Evolutionary conservation across 768 basidiomycete genomes (phyloP).

Genomic region (Xerocomellus amylosporus): DNA sequence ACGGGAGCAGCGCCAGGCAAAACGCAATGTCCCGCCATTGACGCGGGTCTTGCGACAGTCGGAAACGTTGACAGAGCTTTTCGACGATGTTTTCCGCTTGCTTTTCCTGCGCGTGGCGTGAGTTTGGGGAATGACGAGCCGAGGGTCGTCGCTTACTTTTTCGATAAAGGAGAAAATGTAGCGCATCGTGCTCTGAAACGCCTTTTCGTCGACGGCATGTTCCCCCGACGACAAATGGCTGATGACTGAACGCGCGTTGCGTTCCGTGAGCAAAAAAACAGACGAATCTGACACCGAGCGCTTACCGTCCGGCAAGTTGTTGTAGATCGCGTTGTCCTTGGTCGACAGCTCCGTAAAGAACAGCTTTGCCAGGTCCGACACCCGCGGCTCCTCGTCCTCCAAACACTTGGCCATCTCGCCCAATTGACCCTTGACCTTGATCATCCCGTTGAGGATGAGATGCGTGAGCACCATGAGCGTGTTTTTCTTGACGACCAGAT

Average conservation of each 20-base stretch:
- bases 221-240: slow-evolving; percentile 89
- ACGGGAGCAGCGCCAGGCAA: slow-evolving; percentile 90
- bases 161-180: slow-evolving; percentile 98
- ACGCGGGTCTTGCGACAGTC: slow-evolving; percentile 78
- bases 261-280: slow-evolving; percentile 4
- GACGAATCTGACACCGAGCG: not conserved
- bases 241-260: slow-evolving; percentile 57
- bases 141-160: slow-evolving; percentile 54
- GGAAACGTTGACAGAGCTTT: slow-evolving; percentile 95
- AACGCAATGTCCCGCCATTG: slow-evolving; percentile 99
- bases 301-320: slow-evolving; percentile 93
- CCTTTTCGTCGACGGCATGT: slow-evolving; percentile 89
- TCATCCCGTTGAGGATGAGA: slow-evolving; percentile 96
- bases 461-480: slow-evolving; percentile 98
- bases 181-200: slow-evolving; percentile 87
- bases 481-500: slow-evolving; percentile 96
- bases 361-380: slow-evolving; percentile 92
- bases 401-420: slow-evolving; percentile 99
- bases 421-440: slow-evolving; percentile 98
- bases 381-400: slow-evolving; percentile 83
- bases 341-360: slow-evolving; percentile 96
- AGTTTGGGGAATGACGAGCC: not conserved
- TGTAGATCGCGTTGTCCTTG: slow-evolving; percentile 99
- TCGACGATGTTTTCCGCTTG: slow-evolving; percentile 98
- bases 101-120: slow-evolving; percentile 67